Percentiles rank a stretch among this genome's conserved stretches.
Evolutionary conservation across 306 rosid genomes (phyloP).

Genomic region (Malus orientalis): DNA sequence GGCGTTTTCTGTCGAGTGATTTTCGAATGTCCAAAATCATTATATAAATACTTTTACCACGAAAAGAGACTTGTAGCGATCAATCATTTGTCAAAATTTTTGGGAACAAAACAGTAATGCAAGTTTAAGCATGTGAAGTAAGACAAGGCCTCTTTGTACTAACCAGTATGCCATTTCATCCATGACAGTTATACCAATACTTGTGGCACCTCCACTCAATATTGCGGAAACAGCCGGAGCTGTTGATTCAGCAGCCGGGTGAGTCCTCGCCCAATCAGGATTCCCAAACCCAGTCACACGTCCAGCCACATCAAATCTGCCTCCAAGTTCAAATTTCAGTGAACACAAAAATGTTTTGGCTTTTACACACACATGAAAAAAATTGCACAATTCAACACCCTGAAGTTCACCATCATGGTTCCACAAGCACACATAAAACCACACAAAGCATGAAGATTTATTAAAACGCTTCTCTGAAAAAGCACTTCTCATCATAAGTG

Average conservation of each 20-base stretch:
- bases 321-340: not conserved
- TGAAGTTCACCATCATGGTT: not conserved
- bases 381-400: not conserved
- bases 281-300: conserved; percentile 75
- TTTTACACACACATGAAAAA: not conserved
- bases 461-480: not conserved
- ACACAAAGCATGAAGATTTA: not conserved
- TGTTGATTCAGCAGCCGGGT: conserved; percentile 58
- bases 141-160: not conserved
- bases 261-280: conserved; percentile 95
- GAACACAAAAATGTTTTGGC: not conserved
- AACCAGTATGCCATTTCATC: conserved; percentile 97
- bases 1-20: not conserved
- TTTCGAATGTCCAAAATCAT: too few relatives aligned
- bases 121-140: not conserved
- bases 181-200: conserved; percentile 79
- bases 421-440: not conserved
- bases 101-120: not conserved
- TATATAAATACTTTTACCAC: not conserved
- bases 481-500: not conserved
- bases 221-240: conserved; percentile 63
- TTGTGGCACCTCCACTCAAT: conserved; percentile 70
- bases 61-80: not conserved
- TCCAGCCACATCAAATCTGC: conserved; percentile 81
- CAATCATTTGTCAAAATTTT: not conserved